These are phyloP conservation scores for Tulasnella sp. DNA, from an alignment of 768 basidiomycete species.

Conservation along the genomic window DNA sequence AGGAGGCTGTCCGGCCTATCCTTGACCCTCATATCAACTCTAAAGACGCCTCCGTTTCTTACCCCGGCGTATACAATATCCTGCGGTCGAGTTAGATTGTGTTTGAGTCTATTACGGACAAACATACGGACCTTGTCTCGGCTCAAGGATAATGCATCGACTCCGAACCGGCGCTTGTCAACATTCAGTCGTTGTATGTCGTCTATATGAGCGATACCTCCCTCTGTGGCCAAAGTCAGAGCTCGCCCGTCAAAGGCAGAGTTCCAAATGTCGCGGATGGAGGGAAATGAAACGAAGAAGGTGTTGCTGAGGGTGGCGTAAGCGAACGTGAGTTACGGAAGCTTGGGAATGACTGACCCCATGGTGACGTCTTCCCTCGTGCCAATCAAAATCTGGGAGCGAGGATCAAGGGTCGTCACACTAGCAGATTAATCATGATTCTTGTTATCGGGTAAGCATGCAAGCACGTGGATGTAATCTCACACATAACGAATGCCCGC, in stretches of 20 bases:
- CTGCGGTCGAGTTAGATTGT: not conserved
- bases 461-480: not conserved
- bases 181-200: not conserved
- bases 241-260: constrained; percentile 12
- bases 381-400: not conserved
- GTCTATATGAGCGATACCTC: constrained; percentile 4
- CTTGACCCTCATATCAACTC: not conserved
- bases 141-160: not conserved
- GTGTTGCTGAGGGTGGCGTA: not conserved
- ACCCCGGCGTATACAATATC: constrained; percentile 2
- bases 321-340: not conserved
- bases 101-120: no score
- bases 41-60: constrained; percentile 10
- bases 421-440: not conserved
- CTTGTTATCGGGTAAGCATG: not conserved
- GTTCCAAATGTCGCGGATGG: constrained; percentile 11
- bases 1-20: not conserved
- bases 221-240: constrained; percentile 4
- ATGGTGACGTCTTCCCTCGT: not conserved
- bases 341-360: not conserved
- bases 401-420: not conserved
- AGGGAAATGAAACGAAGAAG: not conserved
- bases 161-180: not conserved
- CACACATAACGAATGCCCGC: not conserved
- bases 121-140: not conserved